Conservation (phyloP, 2,329 filamentous ascomycete species). For the Aspergillus floridensis region DNA sequence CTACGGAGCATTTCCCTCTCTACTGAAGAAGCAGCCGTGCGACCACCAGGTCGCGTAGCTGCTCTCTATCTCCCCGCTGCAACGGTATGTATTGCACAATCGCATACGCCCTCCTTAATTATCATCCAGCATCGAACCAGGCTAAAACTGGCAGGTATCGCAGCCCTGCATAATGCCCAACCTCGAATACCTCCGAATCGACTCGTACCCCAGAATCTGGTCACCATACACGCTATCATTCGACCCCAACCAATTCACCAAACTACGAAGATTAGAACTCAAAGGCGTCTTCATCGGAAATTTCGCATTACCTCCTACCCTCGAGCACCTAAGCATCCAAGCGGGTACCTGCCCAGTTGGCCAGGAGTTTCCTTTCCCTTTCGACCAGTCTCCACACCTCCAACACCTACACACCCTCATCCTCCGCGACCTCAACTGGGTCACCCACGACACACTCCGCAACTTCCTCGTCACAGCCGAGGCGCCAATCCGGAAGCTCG, state of each 20-base stretch:
- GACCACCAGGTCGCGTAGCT: constrained; percentile 14
- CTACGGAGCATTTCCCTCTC: constrained; percentile 29
- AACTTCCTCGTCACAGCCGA: constrained; percentile 20
- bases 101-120: not conserved
- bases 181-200: constrained; percentile 33
- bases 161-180: constrained; percentile 24
- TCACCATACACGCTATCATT: constrained; percentile 18
- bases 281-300: constrained; percentile 23
- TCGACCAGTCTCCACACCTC: constrained; percentile 15
- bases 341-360: constrained; percentile 18
- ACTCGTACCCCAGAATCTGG: constrained; percentile 25
- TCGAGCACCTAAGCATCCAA: constrained; percentile 31
- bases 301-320: constrained; percentile 26
- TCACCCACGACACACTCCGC: constrained; percentile 13
- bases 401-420: constrained; percentile 30
- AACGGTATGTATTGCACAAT: not conserved
- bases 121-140: not conserved
- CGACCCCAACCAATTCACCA: constrained; percentile 16
- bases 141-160: constrained; percentile 11
- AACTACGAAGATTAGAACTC: constrained; percentile 30
- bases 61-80: constrained; percentile 19
- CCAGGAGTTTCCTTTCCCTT: constrained; percentile 13
- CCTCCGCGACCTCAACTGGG: constrained; percentile 28
- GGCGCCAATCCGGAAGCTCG: constrained; percentile 24
- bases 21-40: constrained; percentile 14